Conservation (phyloP, 176 grass and related monocot genomes). For the Bothriochloa decipiens region DNA sequence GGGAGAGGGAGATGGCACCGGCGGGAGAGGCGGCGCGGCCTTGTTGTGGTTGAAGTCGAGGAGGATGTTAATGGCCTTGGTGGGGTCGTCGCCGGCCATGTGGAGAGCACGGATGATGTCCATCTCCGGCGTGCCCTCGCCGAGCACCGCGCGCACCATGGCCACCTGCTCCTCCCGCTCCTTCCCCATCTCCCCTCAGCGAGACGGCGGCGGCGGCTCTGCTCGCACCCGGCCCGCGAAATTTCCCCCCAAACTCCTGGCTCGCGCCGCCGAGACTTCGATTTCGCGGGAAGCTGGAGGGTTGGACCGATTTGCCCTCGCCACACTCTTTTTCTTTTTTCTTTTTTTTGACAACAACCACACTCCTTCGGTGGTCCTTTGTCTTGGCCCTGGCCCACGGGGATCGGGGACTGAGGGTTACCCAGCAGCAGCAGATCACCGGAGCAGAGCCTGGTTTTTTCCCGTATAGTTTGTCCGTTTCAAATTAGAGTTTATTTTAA, state of each 20-base stretch:
- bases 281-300: constrained; percentile 48
- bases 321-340: background rate
- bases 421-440: too few species aligned
- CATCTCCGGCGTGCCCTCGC: constrained; percentile 71
- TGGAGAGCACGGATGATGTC: constrained; percentile 94
- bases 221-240: constrained; percentile 17
- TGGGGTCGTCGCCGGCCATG: constrained; percentile 76
- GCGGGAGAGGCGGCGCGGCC: background rate
- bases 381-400: too few species aligned
- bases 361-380: too few species aligned
- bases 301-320: constrained; percentile 10
- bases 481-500: too few species aligned
- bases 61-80: constrained; percentile 95
- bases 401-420: too few species aligned
- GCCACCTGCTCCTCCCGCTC: constrained; percentile 67
- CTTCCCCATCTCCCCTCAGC: constrained; percentile 51
- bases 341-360: too few species aligned
- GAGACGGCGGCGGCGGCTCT: constrained; percentile 14
- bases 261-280: constrained; percentile 33
- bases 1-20: background rate
- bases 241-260: constrained; percentile 24
- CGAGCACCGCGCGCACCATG: constrained; percentile 77
- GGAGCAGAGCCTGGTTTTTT: too few species aligned
- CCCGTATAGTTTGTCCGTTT: too few species aligned
- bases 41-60: constrained; percentile 55